Conservation (phyloP, 371 early-diverging fungal species). For the Rhizopus stolonifer region DNA sequence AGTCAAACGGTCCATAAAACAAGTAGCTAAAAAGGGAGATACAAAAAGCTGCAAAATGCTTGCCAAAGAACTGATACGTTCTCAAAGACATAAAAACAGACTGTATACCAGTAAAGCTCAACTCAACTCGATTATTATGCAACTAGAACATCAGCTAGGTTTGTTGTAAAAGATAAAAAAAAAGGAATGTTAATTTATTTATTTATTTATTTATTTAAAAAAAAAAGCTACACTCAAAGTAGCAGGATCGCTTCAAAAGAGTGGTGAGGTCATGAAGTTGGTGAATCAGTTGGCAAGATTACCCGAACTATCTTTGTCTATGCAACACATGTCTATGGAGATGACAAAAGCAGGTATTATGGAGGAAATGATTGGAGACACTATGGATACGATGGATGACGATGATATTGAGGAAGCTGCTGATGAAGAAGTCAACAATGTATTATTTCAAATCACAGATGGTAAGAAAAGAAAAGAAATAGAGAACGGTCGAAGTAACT, state of each 20-base stretch:
- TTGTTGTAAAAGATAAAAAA: conserved; percentile 6
- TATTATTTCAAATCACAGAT: conserved; percentile 86
- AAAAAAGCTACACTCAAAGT: conserved; percentile 78
- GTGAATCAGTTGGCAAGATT: conserved; percentile 84
- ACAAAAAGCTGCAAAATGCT: conserved; percentile 71
- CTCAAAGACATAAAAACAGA: conserved; percentile 77
- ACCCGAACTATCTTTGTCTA: conserved; percentile 78
- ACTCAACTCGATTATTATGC: conserved; percentile 88
- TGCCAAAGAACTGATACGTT: conserved; percentile 85
- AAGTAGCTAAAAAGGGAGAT: conserved; percentile 88
- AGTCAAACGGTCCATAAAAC: conserved; percentile 76
- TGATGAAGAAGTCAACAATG: conserved; percentile 89
- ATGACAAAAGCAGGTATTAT: conserved; percentile 97
- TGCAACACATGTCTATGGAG: conserved; percentile 92
- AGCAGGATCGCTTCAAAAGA: conserved; percentile 85
- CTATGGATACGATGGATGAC: conserved; percentile 85
- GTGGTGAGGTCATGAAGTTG: conserved; percentile 86
- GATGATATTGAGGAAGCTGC: conserved; percentile 94
- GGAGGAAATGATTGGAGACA: conserved; percentile 93
- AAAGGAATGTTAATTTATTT: neutral
- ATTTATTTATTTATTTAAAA: neutral
- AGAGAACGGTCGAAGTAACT: neutral
- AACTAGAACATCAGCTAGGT: conserved; percentile 88
- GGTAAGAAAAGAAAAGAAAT: conserved; percentile 47
- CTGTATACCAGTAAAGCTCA: conserved; percentile 90